Evolutionary conservation across 768 basidiomycete species (phyloP), one percentile per base, ranked within the genome.

Genomic region (Lactarius tabidus): DNA sequence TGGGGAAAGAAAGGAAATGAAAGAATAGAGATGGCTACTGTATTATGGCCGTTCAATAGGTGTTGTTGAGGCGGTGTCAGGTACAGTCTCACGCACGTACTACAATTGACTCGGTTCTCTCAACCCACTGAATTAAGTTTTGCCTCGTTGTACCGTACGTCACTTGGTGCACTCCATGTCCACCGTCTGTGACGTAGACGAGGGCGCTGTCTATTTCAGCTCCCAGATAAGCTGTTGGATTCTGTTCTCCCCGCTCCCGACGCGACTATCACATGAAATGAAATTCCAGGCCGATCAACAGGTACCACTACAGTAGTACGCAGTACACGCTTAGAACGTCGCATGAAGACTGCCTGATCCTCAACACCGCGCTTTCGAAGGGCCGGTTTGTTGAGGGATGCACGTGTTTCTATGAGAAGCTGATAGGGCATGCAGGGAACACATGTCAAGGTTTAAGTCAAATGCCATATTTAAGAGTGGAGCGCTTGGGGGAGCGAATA

Each of bases 231-330:
- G 60, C 33, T 36, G 45, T 59, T 39, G 36, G 12, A 48, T 6
- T 48, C 48, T 31, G 20, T 39, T n/a, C 23, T 48, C 28, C 39
- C 43, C 63, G 58, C 51, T 36, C 43, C 38, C 10, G 6, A n/a
- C n/a, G 28, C 51, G 5, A 48, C 38, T 66, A 58, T 66, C 65
- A 66, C 65, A 66, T 66, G 65, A 66, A 66, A 57, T 29, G 38
- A 29, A 10, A n/a, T 10, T 26, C 23, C 45, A 48, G n/a, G 23
- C 48, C 48, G 48, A 51, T 51, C 48, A 26, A 1, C 23, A 26
- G 45, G 45, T 23, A 23, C 45, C 45, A 23, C 45, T 48, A 48
- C 45, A 23, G 10, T 48, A 38, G 29, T 36, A 17, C n/a, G 43
- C 45, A 36, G 43, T 48, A 66, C 56, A 52, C 38, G 26, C n/a